phyloP scores from a whole-genome alignment of 805 yeast species.

The Blastobotrys robertii region DNA sequence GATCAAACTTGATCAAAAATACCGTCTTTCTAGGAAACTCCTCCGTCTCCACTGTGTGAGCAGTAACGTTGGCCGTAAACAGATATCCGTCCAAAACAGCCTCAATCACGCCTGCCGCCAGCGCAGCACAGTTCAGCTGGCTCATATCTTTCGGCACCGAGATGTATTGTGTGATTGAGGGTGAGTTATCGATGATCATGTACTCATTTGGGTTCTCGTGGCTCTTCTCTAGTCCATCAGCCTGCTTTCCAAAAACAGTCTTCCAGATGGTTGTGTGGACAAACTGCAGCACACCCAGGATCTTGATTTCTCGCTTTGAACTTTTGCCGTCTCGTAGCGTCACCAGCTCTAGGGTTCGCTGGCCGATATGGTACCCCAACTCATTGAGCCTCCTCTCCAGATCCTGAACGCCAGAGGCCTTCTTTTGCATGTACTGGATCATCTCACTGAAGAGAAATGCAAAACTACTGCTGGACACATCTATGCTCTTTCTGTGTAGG shows the following conservation, averaged over 20 bases:
- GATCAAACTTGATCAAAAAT: slow-evolving; percentile 60
- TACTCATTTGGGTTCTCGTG: slow-evolving; percentile 58
- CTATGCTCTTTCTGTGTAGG: slow-evolving; percentile 53
- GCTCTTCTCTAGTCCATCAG: slow-evolving; percentile 67
- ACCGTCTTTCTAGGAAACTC: slow-evolving; percentile 59
- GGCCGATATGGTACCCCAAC: slow-evolving; percentile 71
- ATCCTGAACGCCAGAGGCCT: slow-evolving; percentile 48
- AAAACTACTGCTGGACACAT: slow-evolving; percentile 56
- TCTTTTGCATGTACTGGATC: slow-evolving; percentile 52
- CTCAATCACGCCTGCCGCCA: slow-evolving; percentile 76
- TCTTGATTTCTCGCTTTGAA: slow-evolving; percentile 55
- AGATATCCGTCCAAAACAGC: slow-evolving; percentile 68
- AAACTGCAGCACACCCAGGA: slow-evolving; percentile 61
- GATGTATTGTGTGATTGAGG: slow-evolving; percentile 60
- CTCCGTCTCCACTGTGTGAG: slow-evolving; percentile 62
- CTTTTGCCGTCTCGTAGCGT: slow-evolving; percentile 58
- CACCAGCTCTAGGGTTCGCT: slow-evolving; percentile 56
- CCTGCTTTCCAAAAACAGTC: slow-evolving; percentile 57
- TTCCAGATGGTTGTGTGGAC: slow-evolving; percentile 68
- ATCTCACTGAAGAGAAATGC: slow-evolving; percentile 63
- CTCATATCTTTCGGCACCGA: slow-evolving; percentile 74
- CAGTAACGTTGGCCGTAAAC: slow-evolving; percentile 70
- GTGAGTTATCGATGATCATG: slow-evolving; percentile 73
- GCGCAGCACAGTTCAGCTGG: slow-evolving; percentile 70
- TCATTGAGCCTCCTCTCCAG: slow-evolving; percentile 53